A percentile compares a stretch with the other conserved stretches of the same genome.
Evolutionary conservation across 2,329 filamentous ascomycete species (phyloP).

Genomic region (Corinectria fuckeliana): DNA sequence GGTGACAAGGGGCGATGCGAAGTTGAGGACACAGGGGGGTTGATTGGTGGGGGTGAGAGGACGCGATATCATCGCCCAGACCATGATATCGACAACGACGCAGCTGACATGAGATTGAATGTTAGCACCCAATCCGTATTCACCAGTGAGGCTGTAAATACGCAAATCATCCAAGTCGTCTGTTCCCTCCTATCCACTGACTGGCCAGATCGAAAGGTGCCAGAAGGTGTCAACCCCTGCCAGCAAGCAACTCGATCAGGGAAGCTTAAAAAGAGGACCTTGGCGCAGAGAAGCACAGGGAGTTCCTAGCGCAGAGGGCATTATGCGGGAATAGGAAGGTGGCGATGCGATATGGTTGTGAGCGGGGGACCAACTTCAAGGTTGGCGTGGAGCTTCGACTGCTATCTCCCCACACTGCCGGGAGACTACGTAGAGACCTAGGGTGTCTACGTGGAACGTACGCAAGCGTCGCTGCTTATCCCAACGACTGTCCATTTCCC

Average conservation of each 20-base stretch:
- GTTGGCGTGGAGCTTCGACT: slow-evolving; percentile 3
- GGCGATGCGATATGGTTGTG: slow-evolving; percentile 5
- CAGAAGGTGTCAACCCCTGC: slow-evolving; percentile 6
- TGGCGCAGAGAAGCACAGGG: neutral
- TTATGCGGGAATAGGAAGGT: slow-evolving; percentile 35
- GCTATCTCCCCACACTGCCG: slow-evolving; percentile 14
- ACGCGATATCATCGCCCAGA: neutral
- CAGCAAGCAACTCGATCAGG: neutral
- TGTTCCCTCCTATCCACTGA: neutral
- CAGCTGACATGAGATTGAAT: neutral
- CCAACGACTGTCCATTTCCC: neutral
- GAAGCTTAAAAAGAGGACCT: slow-evolving; percentile 15
- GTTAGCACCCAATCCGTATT: neutral
- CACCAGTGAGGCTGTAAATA: neutral
- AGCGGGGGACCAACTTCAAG: slow-evolving; percentile 2
- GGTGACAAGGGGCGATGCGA: neutral
- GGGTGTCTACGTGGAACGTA: neutral
- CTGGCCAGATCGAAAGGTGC: neutral
- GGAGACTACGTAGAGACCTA: neutral
- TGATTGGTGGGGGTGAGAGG: neutral
- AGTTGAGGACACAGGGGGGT: neutral
- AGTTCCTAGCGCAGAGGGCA: slow-evolving; percentile 15
- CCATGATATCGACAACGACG: neutral
- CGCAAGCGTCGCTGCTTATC: neutral
- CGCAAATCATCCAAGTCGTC: neutral